Base-by-base conservation (phyloP, 2,329 filamentous ascomycete genomes). In the Beauveria sp. region DNA sequence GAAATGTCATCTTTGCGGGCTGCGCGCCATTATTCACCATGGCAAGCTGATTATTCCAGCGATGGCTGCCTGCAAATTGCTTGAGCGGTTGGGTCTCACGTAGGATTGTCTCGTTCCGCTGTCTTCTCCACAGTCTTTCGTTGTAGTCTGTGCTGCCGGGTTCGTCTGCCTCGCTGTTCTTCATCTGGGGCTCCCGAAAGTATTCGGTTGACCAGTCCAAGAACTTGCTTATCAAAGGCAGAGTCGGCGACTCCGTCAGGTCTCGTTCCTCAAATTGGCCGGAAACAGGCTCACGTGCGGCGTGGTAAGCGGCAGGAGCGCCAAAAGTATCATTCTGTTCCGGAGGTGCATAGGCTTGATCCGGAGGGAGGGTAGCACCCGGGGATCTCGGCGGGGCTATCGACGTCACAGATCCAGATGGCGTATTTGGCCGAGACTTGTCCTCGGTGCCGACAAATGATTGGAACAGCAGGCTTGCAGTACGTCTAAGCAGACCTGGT, bases 161-260 rank as follows among this genome's bases (percentile, higher is more conserved):
- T 71, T 99, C 95, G 68, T 99, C 95, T 26, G 93, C 90, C 72
- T 99, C 95, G 62, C 90, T 93, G 3, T 91, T 88, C 71, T 95
- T 96, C 95, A 99, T 98, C 75, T 99, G 95, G 38, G 95, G 95
- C 73, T 98, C 93, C 34, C 93, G 90, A 81, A 98, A 99, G 73
- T 99, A 98, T 74, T 93, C 93, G 50, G 95, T 92, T 4, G 93
- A 96, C 93, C 93, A 99, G 65, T 96, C 91, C 65, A 96, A 81
- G 74, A 98, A 96, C 9, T 83, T 87, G 72, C 92, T 96, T 63
- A 83, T 83, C 20, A 99, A 74, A 1, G 95, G 95, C 31, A 98
- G 82, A 14, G 74, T 75, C 1, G 90, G 88, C 10, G 79, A 68
- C 59, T 84, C 78, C 1, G 81, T 78, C 34, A 84, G 72, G 64